Evolutionary conservation across 2,329 filamentous ascomycete species (phyloP).

Genomic region (Aurifilum marmelostoma): DNA sequence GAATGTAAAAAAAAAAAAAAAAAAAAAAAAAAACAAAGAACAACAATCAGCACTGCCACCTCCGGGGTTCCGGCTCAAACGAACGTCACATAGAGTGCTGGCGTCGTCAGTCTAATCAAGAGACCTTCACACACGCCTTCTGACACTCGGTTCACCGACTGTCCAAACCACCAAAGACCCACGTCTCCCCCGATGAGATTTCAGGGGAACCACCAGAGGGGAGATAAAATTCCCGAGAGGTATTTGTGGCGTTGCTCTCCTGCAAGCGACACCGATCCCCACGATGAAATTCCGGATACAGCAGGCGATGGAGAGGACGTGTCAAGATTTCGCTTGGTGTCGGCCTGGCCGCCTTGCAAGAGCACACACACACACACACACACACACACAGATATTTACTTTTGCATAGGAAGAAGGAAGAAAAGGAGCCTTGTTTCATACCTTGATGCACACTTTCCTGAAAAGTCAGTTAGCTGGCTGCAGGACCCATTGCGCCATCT

Average conservation of each 20-base stretch:
- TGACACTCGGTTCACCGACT: background rate
- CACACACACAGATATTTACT: background rate
- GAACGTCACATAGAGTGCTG: background rate
- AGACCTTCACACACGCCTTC: background rate
- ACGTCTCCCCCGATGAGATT: background rate
- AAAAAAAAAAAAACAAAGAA: background rate
- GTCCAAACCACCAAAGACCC: too few relatives aligned
- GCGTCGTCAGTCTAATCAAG: background rate
- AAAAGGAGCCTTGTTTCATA: background rate
- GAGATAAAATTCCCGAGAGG: background rate
- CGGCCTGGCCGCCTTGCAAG: background rate
- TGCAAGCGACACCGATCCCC: background rate
- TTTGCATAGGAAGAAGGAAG: background rate
- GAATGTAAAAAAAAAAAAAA: background rate
- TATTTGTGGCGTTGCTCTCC: background rate
- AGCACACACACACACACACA: background rate
- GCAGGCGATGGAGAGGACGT: background rate
- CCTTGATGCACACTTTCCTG: background rate
- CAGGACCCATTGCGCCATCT: background rate
- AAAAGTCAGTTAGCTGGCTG: background rate
- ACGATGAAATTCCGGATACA: background rate
- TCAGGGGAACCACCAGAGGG: background rate
- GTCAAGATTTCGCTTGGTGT: background rate
- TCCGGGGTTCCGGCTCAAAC: background rate
- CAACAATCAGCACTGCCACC: background rate